A percentile compares a stretch with the other conserved stretches of the same genome.
These are phyloP conservation scores for Penicillium sp. DNA, from an alignment of 2,329 filamentous ascomycete genomes.

Conservation along the genomic window DNA sequence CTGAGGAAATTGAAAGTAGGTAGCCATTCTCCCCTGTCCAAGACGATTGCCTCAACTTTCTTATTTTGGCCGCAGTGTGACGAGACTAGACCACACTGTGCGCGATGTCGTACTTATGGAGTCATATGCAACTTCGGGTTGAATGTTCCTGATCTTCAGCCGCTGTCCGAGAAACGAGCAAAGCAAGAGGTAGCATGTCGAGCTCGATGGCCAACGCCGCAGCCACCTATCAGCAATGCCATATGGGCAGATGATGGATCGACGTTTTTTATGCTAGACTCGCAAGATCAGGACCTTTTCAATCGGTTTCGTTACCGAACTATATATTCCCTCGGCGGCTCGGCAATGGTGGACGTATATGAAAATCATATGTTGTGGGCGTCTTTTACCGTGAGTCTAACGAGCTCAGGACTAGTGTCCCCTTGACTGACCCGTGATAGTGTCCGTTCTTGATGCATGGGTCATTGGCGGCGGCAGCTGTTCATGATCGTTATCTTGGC, in stretches of 20 bases:
- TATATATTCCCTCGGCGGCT: neutral
- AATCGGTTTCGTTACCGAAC: neutral
- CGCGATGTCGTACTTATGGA: neutral
- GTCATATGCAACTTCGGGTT: neutral
- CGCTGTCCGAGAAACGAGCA: neutral
- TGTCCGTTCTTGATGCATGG: neutral
- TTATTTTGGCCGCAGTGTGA: neutral
- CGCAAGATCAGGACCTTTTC: neutral
- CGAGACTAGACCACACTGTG: neutral
- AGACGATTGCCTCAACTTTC: neutral
- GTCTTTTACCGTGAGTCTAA: neutral
- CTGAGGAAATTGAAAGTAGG: constrained; percentile 48
- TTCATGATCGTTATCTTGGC: neutral
- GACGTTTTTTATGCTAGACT: neutral
- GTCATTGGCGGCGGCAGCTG: neutral
- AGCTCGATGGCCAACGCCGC: neutral
- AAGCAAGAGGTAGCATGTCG: neutral
- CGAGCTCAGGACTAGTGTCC: neutral
- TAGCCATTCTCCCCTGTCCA: neutral
- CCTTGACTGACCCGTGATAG: neutral
- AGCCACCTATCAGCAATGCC: neutral
- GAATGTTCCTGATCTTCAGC: neutral
- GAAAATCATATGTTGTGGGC: neutral
- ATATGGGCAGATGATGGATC: neutral
- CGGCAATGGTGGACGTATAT: neutral